Base-by-base conservation (phyloP, 2,329 filamentous ascomycete genomes). In the Penicillium expansum region DNA sequence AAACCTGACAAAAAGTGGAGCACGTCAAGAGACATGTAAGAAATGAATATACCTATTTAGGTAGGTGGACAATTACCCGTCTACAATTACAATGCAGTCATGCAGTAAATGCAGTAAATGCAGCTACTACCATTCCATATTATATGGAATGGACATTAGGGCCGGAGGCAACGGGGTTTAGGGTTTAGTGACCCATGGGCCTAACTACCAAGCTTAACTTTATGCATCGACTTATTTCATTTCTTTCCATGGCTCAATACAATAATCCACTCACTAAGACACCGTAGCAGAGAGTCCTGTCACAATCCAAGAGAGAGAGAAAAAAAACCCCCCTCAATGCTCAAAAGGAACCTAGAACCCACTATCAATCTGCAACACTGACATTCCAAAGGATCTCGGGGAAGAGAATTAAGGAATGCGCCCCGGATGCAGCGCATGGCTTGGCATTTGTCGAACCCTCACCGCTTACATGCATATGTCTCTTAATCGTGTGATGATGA, bases 391-490 rank as follows among this genome's bases (percentile, higher is more conserved):
- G 35, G 44, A 55, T 56, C 53, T 52, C 42, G 41, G 48, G 6
- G 37, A 14, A 43, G 7, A 33, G 30, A 47, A 24, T 33, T 22
- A 24, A 56, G n/a, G 49, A 56, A 56, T 52, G 48, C 42, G 27
- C 27, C 30, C 51, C 48, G 41, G 53, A 56, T 56, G 54, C 54
- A 52, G 48, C 42, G 29, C 32, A 29, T 41, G 54, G 16, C 48
- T 56, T 56, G 54, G 54, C 48, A 43, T n/a, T n/a, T 22, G 6
- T 33, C 18, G 32, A 55, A n/a, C 48, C 48, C 53, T 56, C 53
- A 56, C 53, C 20, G 48, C 47, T 39, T 27, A 54, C 37, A 50
- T 42, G 35, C 43, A 44, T 42, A 16, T 37, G 24, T 29, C 38
- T 56, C 8, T 24, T 32, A 22, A 51, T 48, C 30, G 39, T 35